Base-by-base conservation (phyloP, 2,329 filamentous ascomycete genomes). In the Juglanconis juglandina region DNA sequence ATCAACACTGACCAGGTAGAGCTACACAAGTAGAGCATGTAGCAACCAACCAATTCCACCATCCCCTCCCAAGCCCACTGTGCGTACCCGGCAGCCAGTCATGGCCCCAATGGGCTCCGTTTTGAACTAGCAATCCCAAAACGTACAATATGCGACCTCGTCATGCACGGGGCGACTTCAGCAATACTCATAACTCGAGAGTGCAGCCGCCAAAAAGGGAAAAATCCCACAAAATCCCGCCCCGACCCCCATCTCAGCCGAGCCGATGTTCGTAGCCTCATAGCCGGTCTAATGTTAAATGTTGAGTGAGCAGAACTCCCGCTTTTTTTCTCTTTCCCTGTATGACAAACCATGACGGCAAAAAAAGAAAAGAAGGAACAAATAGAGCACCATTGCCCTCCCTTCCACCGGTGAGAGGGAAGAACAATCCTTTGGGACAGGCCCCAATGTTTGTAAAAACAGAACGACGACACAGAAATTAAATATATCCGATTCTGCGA, bases 401-500 rank as follows among this genome's bases (percentile, higher is more conserved):
- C 37, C 49, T 42, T 54, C 42, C 52, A 30, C 34, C 50, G 41
- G 52, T 41, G 37, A 33, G 39, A 33, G 47, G 11, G 46, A 42
- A 32, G 5, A 46, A 42, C 14, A 30, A 48, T n/a, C 32, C 57
- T 51, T 24, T 32, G 14, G 6, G 33, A 37, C 3, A 46, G 17
- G 14, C n/a, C 44, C 41, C 33, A 33, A 33, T 50, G 33, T 46
- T 34, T 61, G 30, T 50, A 44, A 56, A 48, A 59, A 39, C 24
- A 61, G 57, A 47, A 42, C 32, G 33, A 48, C 61, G 49, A 57
- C 47, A 47, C 37, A 46, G 24, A 61, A 35, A 58, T 52, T 51
- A 55, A 44, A 42, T 55, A 49, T 54, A 47, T 46, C 53, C 58
- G 51, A 52, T 61, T 54, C 55, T 58, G 61, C 52, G 42, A 58